A percentile compares a stretch with the other conserved stretches of the same genome.
Evolutionary conservation across 345 rosid species (phyloP).

Genomic region (Rhizophora apiculata): DNA sequence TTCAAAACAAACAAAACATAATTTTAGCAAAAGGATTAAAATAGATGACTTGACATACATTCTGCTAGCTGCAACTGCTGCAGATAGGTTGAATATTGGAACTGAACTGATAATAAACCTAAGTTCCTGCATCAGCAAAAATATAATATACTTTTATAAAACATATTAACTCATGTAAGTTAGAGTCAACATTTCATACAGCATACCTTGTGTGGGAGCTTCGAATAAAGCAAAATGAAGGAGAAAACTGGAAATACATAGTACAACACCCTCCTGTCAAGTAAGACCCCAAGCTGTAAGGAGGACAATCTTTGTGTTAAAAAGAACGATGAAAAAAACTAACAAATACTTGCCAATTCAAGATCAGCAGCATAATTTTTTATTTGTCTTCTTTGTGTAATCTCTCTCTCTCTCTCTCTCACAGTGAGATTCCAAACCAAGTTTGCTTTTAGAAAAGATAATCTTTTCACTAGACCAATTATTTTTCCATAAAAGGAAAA

Average conservation of each 20-base stretch:
- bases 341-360: neutral
- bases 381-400: no score
- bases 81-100: conserved; percentile 92
- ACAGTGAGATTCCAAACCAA: no score
- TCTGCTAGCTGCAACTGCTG: conserved; percentile 88
- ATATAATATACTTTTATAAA: conserved; percentile 3
- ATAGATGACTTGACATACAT: conserved; percentile 43
- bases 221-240: conserved; percentile 80
- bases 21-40: neutral
- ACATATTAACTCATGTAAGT: conserved; percentile 15
- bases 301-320: conserved; percentile 1
- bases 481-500: no score
- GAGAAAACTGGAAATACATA: conserved; percentile 62
- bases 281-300: conserved; percentile 71
- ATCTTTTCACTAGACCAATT: no score
- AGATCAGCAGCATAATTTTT: neutral
- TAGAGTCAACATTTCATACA: conserved; percentile 16
- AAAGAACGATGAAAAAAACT: neutral
- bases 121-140: conserved; percentile 66
- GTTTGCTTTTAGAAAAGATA: no score
- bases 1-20: neutral
- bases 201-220: conserved; percentile 94
- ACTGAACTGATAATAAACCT: conserved; percentile 88
- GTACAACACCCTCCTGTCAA: conserved; percentile 70
- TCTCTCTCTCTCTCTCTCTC: no score